Conservation (phyloP, 2,329 filamentous ascomycete genomes). For the Colletotrichum navitas region DNA sequence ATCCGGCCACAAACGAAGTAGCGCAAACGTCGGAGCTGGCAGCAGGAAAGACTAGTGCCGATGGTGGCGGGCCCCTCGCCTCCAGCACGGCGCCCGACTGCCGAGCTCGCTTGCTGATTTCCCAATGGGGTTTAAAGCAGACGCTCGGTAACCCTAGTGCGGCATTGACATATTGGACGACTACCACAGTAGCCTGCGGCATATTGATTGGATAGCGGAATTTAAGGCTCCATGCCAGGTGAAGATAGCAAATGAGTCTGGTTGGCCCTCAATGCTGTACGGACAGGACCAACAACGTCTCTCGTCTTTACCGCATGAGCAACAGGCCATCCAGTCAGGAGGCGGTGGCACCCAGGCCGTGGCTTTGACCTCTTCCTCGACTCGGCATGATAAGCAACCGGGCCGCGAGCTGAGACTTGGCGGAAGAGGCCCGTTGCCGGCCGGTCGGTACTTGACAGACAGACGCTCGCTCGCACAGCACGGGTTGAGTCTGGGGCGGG, state of each 20-base stretch:
- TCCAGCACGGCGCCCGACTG: slow-evolving; percentile 20
- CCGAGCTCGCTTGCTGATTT: slow-evolving; percentile 15
- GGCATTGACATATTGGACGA: slow-evolving; percentile 20
- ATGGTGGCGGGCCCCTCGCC: slow-evolving; percentile 6
- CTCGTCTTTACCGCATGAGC: background rate
- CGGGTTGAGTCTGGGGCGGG: slow-evolving; percentile 8
- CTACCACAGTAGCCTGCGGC: background rate
- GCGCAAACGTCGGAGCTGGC: slow-evolving; percentile 17
- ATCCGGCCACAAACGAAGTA: slow-evolving; percentile 19
- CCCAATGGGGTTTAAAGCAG: slow-evolving; percentile 9
- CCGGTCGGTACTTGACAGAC: background rate
- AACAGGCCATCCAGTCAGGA: background rate
- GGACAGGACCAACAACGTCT: background rate
- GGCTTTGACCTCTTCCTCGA: slow-evolving; percentile 25
- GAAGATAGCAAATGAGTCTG: slow-evolving; percentile 11
- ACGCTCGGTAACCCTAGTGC: slow-evolving; percentile 15
- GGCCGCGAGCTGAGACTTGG: slow-evolving; percentile 11
- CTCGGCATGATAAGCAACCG: slow-evolving; percentile 9
- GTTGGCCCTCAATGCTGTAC: background rate
- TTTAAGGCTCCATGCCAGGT: slow-evolving; percentile 22
- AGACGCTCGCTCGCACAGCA: background rate
- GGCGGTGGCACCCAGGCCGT: background rate
- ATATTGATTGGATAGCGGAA: slow-evolving; percentile 20
- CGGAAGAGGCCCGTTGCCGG: background rate
- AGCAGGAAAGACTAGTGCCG: slow-evolving; percentile 22